Evolutionary conservation across 345 rosid species (phyloP).

Genomic region (Mangifera indica): DNA sequence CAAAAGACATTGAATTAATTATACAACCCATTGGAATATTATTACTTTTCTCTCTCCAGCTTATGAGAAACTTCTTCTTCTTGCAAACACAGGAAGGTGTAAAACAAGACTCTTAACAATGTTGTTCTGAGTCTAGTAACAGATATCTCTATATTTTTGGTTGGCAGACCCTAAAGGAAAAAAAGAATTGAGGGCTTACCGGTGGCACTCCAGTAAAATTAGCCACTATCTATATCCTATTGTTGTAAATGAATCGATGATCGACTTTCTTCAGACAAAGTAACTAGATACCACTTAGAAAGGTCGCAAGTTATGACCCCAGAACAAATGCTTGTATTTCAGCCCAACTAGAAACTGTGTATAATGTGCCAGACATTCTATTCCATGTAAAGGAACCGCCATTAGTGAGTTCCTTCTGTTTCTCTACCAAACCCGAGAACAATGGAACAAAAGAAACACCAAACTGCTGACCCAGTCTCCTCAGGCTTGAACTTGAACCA

Average conservation of each 20-base stretch:
- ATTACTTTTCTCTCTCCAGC: background rate
- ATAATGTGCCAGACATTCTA: constrained; percentile 30
- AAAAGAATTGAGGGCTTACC: constrained; percentile 18
- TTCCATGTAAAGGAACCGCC: constrained; percentile 31
- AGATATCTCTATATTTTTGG: constrained; percentile 1
- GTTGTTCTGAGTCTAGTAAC: background rate
- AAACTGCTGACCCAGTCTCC: constrained; percentile 42
- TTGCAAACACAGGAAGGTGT: background rate
- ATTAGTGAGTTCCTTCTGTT: constrained; percentile 25
- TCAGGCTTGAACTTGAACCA: constrained; percentile 51
- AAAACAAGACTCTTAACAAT: background rate
- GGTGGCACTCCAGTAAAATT: constrained; percentile 22
- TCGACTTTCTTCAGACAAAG: constrained; percentile 4
- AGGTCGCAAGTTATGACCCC: constrained; percentile 29
- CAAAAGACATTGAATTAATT: background rate
- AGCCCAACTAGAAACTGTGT: constrained; percentile 44
- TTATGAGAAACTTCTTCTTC: background rate
- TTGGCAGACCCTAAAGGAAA: constrained; percentile 5
- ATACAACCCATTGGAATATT: background rate
- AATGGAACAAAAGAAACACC: constrained; percentile 53
- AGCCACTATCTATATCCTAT: constrained; percentile 24
- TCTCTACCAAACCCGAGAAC: constrained; percentile 46
- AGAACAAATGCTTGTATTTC: constrained; percentile 44
- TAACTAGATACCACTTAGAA: background rate
- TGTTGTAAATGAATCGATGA: constrained; percentile 10